Conservation (phyloP, 1,284 basidiomycete species). For the Ustilago loliicola region DNA sequence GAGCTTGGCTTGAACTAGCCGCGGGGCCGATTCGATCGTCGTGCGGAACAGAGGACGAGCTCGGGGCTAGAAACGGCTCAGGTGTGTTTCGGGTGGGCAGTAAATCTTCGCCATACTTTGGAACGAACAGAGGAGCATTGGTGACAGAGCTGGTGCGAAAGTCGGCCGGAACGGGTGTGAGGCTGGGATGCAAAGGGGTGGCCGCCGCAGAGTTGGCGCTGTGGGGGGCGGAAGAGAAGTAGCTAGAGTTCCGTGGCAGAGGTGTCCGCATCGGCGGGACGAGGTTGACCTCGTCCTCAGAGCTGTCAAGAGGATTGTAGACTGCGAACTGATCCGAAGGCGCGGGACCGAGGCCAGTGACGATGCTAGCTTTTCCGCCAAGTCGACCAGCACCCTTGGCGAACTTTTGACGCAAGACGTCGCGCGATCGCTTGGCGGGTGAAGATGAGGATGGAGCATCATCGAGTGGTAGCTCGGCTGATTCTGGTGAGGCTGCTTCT, state of each 20-base stretch:
- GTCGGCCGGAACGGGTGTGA: constrained; percentile 42
- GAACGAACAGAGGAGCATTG: constrained; percentile 58
- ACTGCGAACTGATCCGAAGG: constrained; percentile 32
- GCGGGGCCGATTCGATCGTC: constrained; percentile 2
- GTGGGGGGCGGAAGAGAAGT: constrained; percentile 36
- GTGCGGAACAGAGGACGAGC: constrained; percentile 1
- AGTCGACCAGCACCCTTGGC: constrained; percentile 57
- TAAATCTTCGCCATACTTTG: constrained; percentile 45
- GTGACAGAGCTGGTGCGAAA: constrained; percentile 58
- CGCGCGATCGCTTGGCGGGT: constrained; percentile 42
- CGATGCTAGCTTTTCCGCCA: constrained; percentile 51
- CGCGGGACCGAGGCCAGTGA: constrained; percentile 24
- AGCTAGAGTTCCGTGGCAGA: constrained; percentile 44
- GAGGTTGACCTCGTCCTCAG: constrained; percentile 34
- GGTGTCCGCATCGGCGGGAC: constrained; percentile 31
- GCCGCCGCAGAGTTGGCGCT: constrained; percentile 23
- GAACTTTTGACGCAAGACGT: constrained; percentile 56
- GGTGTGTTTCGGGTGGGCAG: constrained; percentile 19
- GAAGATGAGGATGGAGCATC: constrained; percentile 18
- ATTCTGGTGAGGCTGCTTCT: constrained; percentile 2
- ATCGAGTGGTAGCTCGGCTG: constrained; percentile 18
- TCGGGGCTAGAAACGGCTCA: constrained; percentile 9
- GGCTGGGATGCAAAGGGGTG: constrained; percentile 27
- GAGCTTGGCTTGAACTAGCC: constrained; percentile 1
- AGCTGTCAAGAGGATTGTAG: constrained; percentile 49